Percentiles rank a stretch among this genome's conserved stretches.
These are phyloP conservation scores for Cyberlindnera nakhonratchasimensis DNA, from an alignment of 805 yeast genomes.

Conservation along the genomic window DNA sequence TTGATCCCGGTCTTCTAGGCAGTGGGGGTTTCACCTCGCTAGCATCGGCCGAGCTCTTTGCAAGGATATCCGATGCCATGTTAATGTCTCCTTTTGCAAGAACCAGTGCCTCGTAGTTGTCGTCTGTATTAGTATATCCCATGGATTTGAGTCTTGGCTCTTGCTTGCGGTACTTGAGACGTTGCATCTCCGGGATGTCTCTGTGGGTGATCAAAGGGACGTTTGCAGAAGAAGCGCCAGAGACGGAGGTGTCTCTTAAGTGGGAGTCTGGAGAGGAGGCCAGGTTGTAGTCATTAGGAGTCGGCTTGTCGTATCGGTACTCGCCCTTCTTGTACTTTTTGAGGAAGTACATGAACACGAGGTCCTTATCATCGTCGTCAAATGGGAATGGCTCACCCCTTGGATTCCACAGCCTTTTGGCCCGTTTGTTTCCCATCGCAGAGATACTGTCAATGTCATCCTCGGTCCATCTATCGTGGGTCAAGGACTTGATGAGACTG, in stretches of 20 bases:
- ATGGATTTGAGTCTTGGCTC: conserved; percentile 46
- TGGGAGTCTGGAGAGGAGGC: conserved; percentile 7
- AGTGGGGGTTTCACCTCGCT: conserved; percentile 47
- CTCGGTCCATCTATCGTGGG: conserved; percentile 66
- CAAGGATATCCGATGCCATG: conserved; percentile 54
- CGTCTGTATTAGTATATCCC: conserved; percentile 57
- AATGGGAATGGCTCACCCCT: conserved; percentile 65
- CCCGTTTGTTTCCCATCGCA: conserved; percentile 58
- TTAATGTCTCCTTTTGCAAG: conserved; percentile 57
- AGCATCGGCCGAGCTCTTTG: conserved; percentile 33
- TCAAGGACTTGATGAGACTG: conserved; percentile 66
- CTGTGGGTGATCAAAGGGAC: conserved; percentile 46
- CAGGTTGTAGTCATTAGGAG: conserved; percentile 29
- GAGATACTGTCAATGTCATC: conserved; percentile 47
- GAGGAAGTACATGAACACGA: conserved; percentile 54
- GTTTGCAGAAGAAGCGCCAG: conserved; percentile 17
- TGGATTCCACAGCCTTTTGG: conserved; percentile 65
- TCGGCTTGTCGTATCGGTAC: conserved; percentile 36
- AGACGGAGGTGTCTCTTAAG: conserved; percentile 13
- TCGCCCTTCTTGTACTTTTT: conserved; percentile 67
- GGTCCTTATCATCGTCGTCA: conserved; percentile 68
- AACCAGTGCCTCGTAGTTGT: conserved; percentile 59
- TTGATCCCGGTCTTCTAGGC: conserved; percentile 35
- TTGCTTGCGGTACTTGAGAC: conserved; percentile 46
- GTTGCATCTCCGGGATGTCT: conserved; percentile 51